These are phyloP conservation scores for Pseudogymnoascus sp. DNA, from an alignment of 2,329 filamentous ascomycete species.

Conservation along the genomic window DNA sequence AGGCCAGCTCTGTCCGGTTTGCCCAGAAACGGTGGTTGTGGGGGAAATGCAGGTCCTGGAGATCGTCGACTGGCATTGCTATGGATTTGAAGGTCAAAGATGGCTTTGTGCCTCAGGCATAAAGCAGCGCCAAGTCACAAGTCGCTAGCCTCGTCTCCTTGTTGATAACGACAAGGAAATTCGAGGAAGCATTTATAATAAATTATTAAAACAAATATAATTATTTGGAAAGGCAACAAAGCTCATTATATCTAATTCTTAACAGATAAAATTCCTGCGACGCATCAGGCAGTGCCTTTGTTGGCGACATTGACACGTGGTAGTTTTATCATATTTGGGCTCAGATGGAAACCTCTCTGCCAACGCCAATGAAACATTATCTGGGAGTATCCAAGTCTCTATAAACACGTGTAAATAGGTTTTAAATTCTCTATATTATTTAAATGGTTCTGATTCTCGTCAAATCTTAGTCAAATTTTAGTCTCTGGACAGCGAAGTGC, in stretches of 20 bases:
- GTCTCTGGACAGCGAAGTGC: background rate
- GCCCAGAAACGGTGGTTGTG: slow-evolving; percentile 7
- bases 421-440: background rate
- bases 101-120: slow-evolving; percentile 2
- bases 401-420: background rate
- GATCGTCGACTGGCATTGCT: slow-evolving; percentile 6
- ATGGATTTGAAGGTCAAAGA: slow-evolving; percentile 8
- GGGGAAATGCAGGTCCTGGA: slow-evolving; percentile 8
- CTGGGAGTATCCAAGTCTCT: background rate
- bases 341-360: background rate
- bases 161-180: background rate
- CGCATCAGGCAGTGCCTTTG: background rate
- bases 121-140: background rate
- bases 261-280: background rate
- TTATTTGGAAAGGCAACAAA: background rate
- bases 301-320: slow-evolving; percentile 2
- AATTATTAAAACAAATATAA: background rate
- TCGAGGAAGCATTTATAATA: background rate
- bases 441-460: background rate
- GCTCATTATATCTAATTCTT: background rate
- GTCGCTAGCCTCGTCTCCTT: background rate
- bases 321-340: background rate
- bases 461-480: background rate
- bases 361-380: background rate
- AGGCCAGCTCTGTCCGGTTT: slow-evolving; percentile 1